These are phyloP conservation scores for Sugiyamaella floridensis DNA, from an alignment of 805 yeast genomes.

Conservation along the genomic window DNA sequence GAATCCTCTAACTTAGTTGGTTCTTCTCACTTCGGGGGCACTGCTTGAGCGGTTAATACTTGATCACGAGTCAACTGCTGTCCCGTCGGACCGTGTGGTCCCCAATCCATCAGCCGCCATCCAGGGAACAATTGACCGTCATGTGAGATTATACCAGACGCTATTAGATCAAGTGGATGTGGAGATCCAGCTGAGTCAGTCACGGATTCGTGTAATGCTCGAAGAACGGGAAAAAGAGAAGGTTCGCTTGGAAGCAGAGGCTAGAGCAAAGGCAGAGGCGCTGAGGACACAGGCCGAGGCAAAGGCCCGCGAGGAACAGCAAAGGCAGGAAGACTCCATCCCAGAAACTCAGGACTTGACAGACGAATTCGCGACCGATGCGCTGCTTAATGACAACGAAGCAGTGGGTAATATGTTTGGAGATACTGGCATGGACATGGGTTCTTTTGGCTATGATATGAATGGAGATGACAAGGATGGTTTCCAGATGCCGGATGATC, in stretches of 20 bases:
- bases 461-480: background rate
- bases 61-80: background rate
- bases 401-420: background rate
- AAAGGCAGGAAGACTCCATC: background rate
- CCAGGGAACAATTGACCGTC: constrained; percentile 18
- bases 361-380: background rate
- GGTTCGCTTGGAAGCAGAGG: constrained; percentile 1
- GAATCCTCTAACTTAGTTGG: background rate
- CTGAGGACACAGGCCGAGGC: background rate
- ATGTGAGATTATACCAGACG: constrained; percentile 13
- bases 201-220: constrained; percentile 3
- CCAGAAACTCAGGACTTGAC: background rate
- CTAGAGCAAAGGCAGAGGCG: constrained; percentile 1
- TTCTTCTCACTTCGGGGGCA: constrained; percentile 18
- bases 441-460: background rate
- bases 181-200: constrained; percentile 15
- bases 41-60: constrained; percentile 3
- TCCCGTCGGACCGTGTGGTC: constrained; percentile 16
- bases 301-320: background rate
- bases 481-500: background rate
- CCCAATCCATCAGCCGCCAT: constrained; percentile 22
- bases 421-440: background rate
- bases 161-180: constrained; percentile 19
- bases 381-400: background rate
- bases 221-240: constrained; percentile 8